phyloP scores from a whole-genome alignment of 2,329 filamentous ascomycete genomes.

The Pseudocercospora eumusae region DNA sequence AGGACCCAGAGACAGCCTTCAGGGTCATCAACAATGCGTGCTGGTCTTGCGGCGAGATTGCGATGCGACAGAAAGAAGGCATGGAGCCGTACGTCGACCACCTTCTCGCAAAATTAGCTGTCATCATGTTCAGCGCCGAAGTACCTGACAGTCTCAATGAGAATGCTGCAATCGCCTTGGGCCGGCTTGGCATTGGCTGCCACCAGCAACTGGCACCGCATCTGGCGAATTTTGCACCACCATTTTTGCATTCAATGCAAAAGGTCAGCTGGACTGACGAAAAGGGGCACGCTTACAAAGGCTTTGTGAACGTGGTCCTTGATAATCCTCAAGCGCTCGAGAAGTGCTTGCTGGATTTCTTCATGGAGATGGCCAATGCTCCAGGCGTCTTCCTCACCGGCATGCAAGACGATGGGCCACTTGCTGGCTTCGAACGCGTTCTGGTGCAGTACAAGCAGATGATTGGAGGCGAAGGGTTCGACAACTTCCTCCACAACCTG shows the following conservation, averaged over 20 bases:
- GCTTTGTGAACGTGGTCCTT: constrained; percentile 81
- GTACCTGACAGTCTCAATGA: constrained; percentile 86
- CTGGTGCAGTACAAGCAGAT: constrained; percentile 56
- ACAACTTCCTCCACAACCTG: constrained; percentile 52
- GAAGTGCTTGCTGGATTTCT: constrained; percentile 76
- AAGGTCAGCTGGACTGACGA: constrained; percentile 87
- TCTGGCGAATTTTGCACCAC: constrained; percentile 74
- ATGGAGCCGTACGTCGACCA: constrained; percentile 77
- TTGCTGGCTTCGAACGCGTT: constrained; percentile 69
- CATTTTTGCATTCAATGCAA: constrained; percentile 79
- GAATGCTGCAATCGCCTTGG: constrained; percentile 91
- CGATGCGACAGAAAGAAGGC: constrained; percentile 70
- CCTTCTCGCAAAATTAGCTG: constrained; percentile 73
- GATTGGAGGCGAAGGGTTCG: constrained; percentile 53
- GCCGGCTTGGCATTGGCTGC: constrained; percentile 79
- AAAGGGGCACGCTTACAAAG: constrained; percentile 89
- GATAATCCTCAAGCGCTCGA: constrained; percentile 93
- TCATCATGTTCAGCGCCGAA: constrained; percentile 80
- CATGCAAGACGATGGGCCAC: constrained; percentile 61
- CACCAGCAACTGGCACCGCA: constrained; percentile 75
- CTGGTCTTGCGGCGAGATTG: constrained; percentile 93
- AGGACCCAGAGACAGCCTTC: constrained; percentile 82
- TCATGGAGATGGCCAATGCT: constrained; percentile 76
- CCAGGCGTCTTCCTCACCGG: constrained; percentile 60
- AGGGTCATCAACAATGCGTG: constrained; percentile 97